These are phyloP conservation scores for Microdochium paspali DNA, from an alignment of 2,329 filamentous ascomycete genomes.

Conservation along the genomic window DNA sequence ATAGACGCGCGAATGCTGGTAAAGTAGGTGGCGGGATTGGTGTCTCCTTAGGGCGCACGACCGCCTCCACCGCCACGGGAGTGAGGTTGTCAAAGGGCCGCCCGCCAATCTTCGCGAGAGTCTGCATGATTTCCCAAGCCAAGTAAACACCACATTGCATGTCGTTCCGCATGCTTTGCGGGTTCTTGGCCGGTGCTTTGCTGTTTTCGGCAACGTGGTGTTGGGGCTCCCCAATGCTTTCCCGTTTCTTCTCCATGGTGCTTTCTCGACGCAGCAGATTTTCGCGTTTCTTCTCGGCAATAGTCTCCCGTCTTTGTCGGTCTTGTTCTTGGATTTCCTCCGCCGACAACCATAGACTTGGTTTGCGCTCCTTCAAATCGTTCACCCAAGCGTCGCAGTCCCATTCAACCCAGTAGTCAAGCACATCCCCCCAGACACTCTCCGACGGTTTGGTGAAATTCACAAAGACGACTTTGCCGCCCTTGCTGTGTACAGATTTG, in stretches of 20 bases:
- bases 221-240: conserved; percentile 12
- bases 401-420: conserved; percentile 68
- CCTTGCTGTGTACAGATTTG: conserved; percentile 58
- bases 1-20: conserved; percentile 6
- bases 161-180: conserved; percentile 20
- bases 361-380: conserved; percentile 49
- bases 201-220: conserved; percentile 9
- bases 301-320: conserved; percentile 21
- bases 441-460: conserved; percentile 65
- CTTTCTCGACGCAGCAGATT: conserved; percentile 3
- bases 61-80: conserved; percentile 14
- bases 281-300: conserved; percentile 17
- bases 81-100: conserved; percentile 17
- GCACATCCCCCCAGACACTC: conserved; percentile 62
- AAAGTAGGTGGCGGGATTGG: conserved; percentile 11
- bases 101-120: conserved; percentile 18
- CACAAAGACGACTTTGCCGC: conserved; percentile 62
- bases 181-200: conserved; percentile 18
- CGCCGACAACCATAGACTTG: conserved; percentile 48
- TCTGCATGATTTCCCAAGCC: conserved; percentile 20
- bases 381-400: conserved; percentile 66
- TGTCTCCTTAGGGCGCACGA: conserved; percentile 22
- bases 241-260: conserved; percentile 10
- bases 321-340: conserved; percentile 27
- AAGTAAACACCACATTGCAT: conserved; percentile 21